Percentiles rank a stretch among this genome's conserved stretches.
Evolutionary conservation across 345 rosid species (phyloP).

Genomic region (Mercurialis annua): DNA sequence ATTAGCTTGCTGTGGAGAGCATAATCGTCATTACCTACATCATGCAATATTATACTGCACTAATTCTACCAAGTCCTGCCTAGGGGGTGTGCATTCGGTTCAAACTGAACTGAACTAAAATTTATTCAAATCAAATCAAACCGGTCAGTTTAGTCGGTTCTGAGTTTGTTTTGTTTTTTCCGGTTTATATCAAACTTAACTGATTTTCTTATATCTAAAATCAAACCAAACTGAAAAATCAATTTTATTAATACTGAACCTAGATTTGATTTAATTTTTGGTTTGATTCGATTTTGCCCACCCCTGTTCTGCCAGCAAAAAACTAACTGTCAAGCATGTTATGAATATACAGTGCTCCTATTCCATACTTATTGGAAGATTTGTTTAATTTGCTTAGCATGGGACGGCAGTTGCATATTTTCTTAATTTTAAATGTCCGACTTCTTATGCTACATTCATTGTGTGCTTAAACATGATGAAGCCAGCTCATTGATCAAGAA

Average conservation of each 20-base stretch:
- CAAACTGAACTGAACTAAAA: too few species aligned
- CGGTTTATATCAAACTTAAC: too few species aligned
- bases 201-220: too few species aligned
- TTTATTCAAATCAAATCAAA: too few species aligned
- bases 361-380: slow-evolving; percentile 1
- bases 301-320: slow-evolving; percentile 18
- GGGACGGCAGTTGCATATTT: background rate
- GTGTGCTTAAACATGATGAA: slow-evolving; percentile 1
- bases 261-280: too few species aligned
- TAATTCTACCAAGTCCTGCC: background rate
- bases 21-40: background rate
- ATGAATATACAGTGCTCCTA: background rate
- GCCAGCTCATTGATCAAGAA: slow-evolving; percentile 9
- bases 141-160: too few species aligned
- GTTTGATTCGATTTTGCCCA: too few species aligned
- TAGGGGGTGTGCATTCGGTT: too few species aligned
- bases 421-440: background rate
- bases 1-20: slow-evolving; percentile 7
- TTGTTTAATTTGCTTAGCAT: background rate
- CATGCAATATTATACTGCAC: background rate
- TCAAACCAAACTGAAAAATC: too few species aligned
- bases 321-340: slow-evolving; percentile 20
- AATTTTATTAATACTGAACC: too few species aligned
- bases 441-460: background rate
- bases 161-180: too few species aligned